Evolutionary conservation across 768 basidiomycete genomes (phyloP), one percentile per base, ranked within the genome.

Genomic region (Amanita muscaria): DNA sequence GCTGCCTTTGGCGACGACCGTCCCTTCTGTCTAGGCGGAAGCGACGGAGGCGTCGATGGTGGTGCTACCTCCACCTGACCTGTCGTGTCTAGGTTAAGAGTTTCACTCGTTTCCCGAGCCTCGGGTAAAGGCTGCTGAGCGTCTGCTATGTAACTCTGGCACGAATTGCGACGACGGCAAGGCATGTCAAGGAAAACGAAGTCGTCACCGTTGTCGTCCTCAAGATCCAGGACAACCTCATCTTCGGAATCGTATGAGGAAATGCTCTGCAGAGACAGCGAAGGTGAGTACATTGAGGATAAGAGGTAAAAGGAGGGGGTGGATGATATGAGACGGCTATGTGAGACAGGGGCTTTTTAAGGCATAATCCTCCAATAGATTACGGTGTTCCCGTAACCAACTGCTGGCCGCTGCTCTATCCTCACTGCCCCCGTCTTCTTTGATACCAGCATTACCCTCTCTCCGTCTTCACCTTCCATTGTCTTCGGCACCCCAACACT

Each of bases 331-430:
- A 40, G 42, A 48, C 33, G 34, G n/a, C n/a, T 51, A 45, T 44
- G 42, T 40, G 23, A 49, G 34, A 49, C 21, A 49, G 27, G 46
- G 54, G 38, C n/a, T n/a, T n/a, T n/a, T n/a, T n/a, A n/a, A n/a
- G n/a, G n/a, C n/a, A n/a, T n/a, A n/a, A 78, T 71, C 64, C 69
- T 77, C 86, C 87, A 88, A 54, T 87, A 88, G 1, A 88, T 69
- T 38, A 74, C 63, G 49, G 77, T 83, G 53, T 65, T 79, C 19
- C 74, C 72, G 53, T 70, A 73, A n/a, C 86, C 84, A 19, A 74
- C 73, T 7, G 74, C 69, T 12, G 73, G 76, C 37, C 64, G 61
- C 56, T 88, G 86, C 59, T 84, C 77, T 19, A 89, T 80, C 32
- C 69, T 59, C 12, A 79, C 73, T 33, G 86, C 77, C 21, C 66